phyloP scores from a whole-genome alignment of 345 rosid genomes.

The Rhizophora mangle region DNA sequence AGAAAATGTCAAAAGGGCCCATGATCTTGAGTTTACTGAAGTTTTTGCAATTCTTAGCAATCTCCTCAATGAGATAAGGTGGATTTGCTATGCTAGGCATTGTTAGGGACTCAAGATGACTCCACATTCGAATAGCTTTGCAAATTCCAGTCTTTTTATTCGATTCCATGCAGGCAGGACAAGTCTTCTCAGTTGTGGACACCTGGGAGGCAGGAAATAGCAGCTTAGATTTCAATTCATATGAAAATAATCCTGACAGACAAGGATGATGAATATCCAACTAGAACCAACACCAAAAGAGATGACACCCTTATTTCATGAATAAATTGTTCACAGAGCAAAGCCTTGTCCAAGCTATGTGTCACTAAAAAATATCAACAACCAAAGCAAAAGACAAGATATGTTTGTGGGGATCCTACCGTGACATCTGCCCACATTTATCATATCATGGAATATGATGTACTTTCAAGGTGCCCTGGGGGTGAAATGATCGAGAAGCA shows the following conservation, averaged over 20 bases:
- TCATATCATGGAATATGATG: not conserved
- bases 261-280: not conserved
- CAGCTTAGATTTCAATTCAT: not conserved
- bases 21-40: slow-evolving; percentile 70
- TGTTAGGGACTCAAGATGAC: slow-evolving; percentile 76
- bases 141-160: slow-evolving; percentile 67
- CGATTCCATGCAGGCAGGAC: slow-evolving; percentile 90
- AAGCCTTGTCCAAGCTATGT: too few species aligned
- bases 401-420: too few species aligned
- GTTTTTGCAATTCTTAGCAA: slow-evolving; percentile 59
- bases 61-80: slow-evolving; percentile 62
- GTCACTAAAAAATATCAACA: too few species aligned
- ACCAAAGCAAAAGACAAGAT: too few species aligned
- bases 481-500: not conserved
- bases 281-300: too few species aligned
- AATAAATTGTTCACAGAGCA: too few species aligned
- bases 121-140: slow-evolving; percentile 66
- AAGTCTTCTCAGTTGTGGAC: slow-evolving; percentile 56
- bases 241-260: not conserved
- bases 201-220: slow-evolving; percentile 38
- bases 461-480: not conserved
- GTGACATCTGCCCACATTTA: not conserved
- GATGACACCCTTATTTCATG: too few species aligned
- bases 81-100: slow-evolving; percentile 80
- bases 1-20: slow-evolving; percentile 61